Percentiles rank a stretch among this genome's conserved stretches.
phyloP scores from a whole-genome alignment of 257 asterid species.

The Solanum chmielewskii region DNA sequence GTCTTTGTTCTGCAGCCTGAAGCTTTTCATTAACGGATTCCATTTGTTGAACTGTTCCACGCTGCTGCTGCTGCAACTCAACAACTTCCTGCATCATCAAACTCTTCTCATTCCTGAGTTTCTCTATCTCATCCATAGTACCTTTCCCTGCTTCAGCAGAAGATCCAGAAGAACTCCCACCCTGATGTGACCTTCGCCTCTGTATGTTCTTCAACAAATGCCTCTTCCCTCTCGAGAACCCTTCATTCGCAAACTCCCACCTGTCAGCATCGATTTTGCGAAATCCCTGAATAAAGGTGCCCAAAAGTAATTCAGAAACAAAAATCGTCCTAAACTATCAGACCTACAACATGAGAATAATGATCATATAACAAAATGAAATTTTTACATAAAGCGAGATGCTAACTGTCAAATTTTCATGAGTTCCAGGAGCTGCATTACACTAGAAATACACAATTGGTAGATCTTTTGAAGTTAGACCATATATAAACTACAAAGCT shows the following conservation, averaged over 20 bases:
- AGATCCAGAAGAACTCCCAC: slow-evolving; percentile 35
- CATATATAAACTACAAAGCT: not conserved
- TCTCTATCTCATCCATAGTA: slow-evolving; percentile 45
- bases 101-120: slow-evolving; percentile 50
- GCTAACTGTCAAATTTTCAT: slow-evolving; percentile 10
- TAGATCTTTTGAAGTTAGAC: slow-evolving; percentile 1
- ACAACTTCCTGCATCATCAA: slow-evolving; percentile 58
- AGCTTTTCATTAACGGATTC: slow-evolving; percentile 57
- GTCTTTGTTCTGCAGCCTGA: slow-evolving; percentile 58
- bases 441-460: slow-evolving; percentile 14
- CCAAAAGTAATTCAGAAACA: not conserved
- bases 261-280: slow-evolving; percentile 65
- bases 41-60: slow-evolving; percentile 43
- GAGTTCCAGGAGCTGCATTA: slow-evolving; percentile 12
- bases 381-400: slow-evolving; percentile 7
- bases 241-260: slow-evolving; percentile 79
- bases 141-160: slow-evolving; percentile 23
- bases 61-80: slow-evolving; percentile 66
- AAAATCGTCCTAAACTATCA: not conserved
- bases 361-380: not conserved
- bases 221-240: slow-evolving; percentile 54
- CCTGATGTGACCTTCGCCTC: slow-evolving; percentile 58
- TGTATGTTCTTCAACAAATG: slow-evolving; percentile 61
- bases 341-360: not conserved
- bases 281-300: slow-evolving; percentile 45